phyloP scores from a whole-genome alignment of 148 eudicot species.

The Camellia japonica region DNA sequence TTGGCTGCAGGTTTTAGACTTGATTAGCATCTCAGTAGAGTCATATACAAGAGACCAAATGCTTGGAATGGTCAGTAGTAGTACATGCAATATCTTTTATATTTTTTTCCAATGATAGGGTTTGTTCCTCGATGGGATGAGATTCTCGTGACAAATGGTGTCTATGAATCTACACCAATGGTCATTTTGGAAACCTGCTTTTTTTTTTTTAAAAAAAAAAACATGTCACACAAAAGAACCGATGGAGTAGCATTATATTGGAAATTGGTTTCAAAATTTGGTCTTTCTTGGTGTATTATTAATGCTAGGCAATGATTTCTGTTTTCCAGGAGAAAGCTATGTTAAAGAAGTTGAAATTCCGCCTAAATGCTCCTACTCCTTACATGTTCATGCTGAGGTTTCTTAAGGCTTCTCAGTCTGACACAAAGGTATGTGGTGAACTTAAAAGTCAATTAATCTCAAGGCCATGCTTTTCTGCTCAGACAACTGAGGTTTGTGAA shows the following conservation, averaged over 20 bases:
- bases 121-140: not conserved
- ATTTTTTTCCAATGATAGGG: not conserved
- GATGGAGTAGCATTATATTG: not conserved
- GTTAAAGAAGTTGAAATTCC: slow-evolving; percentile 71
- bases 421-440: slow-evolving; percentile 45
- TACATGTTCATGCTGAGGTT: slow-evolving; percentile 92
- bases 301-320: slow-evolving; percentile 7
- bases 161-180: not conserved
- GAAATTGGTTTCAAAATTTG: not conserved
- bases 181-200: not conserved
- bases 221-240: not conserved
- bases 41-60: slow-evolving; percentile 71
- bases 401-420: slow-evolving; percentile 79
- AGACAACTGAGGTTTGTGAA: not conserved
- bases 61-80: slow-evolving; percentile 61
- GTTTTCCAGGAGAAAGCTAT: slow-evolving; percentile 66
- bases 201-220: not conserved
- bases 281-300: not conserved
- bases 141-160: not conserved
- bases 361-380: slow-evolving; percentile 79
- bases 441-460: not conserved
- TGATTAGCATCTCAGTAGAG: slow-evolving; percentile 85
- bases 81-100: slow-evolving; percentile 10
- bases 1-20: slow-evolving; percentile 59
- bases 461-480: slow-evolving; percentile 1